These are phyloP conservation scores for Fremontodendron californicum DNA, from an alignment of 345 rosid genomes.

Conservation along the genomic window DNA sequence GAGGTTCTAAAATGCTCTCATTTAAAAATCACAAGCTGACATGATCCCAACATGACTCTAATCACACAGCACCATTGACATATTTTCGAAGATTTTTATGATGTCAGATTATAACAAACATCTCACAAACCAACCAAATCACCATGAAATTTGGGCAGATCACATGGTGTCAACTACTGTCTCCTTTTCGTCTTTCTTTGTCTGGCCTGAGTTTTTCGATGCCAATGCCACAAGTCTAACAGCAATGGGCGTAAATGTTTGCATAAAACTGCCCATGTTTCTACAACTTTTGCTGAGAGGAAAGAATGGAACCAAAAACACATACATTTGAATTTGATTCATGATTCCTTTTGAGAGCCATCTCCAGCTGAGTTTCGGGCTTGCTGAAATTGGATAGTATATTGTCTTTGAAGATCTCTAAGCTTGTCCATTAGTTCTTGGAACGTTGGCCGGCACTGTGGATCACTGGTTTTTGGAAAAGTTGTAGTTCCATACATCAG, in stretches of 20 bases:
- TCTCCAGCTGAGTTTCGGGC: slow-evolving; percentile 49
- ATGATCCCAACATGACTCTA: background rate
- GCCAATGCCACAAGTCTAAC: background rate
- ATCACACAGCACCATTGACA: background rate
- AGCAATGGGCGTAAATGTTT: background rate
- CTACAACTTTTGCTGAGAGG: background rate
- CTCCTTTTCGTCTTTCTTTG: background rate
- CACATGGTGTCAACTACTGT: slow-evolving; percentile 13
- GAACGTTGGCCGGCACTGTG: slow-evolving; percentile 68
- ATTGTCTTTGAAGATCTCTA: slow-evolving; percentile 69
- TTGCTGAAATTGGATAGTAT: slow-evolving; percentile 55
- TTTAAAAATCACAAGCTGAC: background rate
- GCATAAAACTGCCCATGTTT: background rate
- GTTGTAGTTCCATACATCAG: slow-evolving; percentile 11
- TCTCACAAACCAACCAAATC: slow-evolving; percentile 10
- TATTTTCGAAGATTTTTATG: background rate
- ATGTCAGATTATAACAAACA: background rate
- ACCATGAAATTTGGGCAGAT: slow-evolving; percentile 8
- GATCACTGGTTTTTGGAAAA: slow-evolving; percentile 52
- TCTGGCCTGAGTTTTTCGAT: background rate
- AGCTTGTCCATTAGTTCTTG: slow-evolving; percentile 79
- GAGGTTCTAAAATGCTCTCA: background rate
- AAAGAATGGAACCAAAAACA: background rate
- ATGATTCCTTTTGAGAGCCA: slow-evolving; percentile 41
- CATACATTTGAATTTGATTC: background rate